Evolutionary conservation across 2,329 filamentous ascomycete genomes (phyloP), one percentile per base, ranked within the genome.

Genomic region (Cladosporium sp.): DNA sequence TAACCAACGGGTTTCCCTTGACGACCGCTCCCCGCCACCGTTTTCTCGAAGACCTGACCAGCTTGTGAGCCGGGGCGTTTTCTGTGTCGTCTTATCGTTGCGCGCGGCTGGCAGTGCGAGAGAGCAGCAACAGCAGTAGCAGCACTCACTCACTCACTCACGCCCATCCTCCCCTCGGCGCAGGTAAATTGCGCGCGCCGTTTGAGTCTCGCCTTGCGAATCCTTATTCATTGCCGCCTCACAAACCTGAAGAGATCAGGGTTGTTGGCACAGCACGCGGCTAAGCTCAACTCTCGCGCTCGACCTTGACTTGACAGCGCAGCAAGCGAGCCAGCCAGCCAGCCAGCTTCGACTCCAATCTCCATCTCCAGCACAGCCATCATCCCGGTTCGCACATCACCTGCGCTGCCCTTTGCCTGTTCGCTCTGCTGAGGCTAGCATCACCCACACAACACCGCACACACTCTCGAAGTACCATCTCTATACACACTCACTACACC

Each of bases 21-120:
- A 57, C 54, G 54, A 57, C 56, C 39, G 39, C n/a, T 58, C 56
- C 56, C 56, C 34, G 56, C 56, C 56, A 58, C 56, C 56, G 56
- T 58, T 46, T 30, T 43, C 8, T 8, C 13, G 32, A 4, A 25
- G 30, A 21, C 8, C 28, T 26, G 16, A 32, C 34, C 56, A 58
- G 51, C 26, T 1, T 18, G 51, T 30, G 51, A 54, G 51, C 51
- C 51, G 26, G 28, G 14, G 26, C 26, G 26, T 13, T 32, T 54
- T 28, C 51, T 54, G 51, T 54, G 51, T 54, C n/a, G 30, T 32
- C 30, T 58, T 21, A 39, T 46, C 56, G 34, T 39, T 25, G 34
- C 36, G 34, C 13, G n/a, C 23, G 26, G 23, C 51, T 54, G 51
- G 18, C 28, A 30, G 51, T 32, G 10, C 28, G 51, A 56, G 10